A percentile compares a stretch with the other conserved stretches of the same genome.
Evolutionary conservation across 2,329 filamentous ascomycete genomes (phyloP).

Genomic region (Cladosporium austrohemisphaericum): DNA sequence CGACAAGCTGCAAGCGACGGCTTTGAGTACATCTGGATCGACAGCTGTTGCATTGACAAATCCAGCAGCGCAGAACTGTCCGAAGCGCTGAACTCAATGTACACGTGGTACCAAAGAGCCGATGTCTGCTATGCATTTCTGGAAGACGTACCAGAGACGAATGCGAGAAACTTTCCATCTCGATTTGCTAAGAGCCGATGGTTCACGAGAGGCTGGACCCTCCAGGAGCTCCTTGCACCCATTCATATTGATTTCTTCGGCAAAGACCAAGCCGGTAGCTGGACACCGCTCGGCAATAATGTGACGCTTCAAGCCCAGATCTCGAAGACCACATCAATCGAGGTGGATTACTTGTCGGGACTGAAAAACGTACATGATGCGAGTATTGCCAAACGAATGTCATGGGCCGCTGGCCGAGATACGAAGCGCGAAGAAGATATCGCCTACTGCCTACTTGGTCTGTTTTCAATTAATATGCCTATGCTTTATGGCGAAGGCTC

Average conservation of each 20-base stretch:
- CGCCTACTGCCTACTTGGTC: neutral
- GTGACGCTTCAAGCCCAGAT: neutral
- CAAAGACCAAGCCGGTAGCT: neutral
- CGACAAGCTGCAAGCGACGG: conserved; percentile 23
- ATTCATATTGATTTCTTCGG: neutral
- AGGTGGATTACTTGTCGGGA: neutral
- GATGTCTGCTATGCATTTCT: conserved; percentile 35
- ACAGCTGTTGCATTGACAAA: conserved; percentile 38
- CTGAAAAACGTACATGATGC: neutral
- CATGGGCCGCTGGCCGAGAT: neutral
- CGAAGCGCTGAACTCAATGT: conserved; percentile 27
- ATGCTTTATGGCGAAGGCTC: conserved; percentile 1
- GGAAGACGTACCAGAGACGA: conserved; percentile 20
- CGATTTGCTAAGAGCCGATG: neutral
- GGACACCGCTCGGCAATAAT: neutral
- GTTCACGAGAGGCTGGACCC: conserved; percentile 8
- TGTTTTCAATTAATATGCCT: neutral
- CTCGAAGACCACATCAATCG: neutral
- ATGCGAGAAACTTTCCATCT: neutral
- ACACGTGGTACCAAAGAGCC: conserved; percentile 32
- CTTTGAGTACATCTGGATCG: conserved; percentile 33
- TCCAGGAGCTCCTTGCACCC: conserved; percentile 7
- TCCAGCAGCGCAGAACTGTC: conserved; percentile 32
- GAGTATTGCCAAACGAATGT: neutral
- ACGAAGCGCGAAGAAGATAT: neutral